Evolutionary conservation across 768 basidiomycete species (phyloP).

Genomic region (Suillus variegatus): DNA sequence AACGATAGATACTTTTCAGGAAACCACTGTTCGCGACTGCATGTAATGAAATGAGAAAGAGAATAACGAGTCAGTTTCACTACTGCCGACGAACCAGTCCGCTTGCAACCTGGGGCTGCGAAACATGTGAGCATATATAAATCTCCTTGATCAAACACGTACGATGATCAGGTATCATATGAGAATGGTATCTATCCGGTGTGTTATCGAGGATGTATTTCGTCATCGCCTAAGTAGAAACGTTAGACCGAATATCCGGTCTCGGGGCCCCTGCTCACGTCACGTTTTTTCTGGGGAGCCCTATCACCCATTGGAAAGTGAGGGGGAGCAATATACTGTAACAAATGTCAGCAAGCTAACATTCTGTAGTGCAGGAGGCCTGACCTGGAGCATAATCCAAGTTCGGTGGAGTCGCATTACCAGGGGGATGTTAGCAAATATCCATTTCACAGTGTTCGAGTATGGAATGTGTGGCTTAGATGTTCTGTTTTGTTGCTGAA

Average conservation of each 20-base stretch:
- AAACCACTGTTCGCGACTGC: conserved; percentile 29
- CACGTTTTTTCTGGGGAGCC: conserved; percentile 13
- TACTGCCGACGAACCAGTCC: conserved; percentile 28
- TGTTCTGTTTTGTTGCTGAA: conserved; percentile 27
- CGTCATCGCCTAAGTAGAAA: conserved; percentile 35
- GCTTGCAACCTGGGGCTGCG: conserved; percentile 61
- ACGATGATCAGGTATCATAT: conserved; percentile 57
- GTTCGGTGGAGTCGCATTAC: conserved; percentile 52
- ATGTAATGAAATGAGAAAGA: neutral
- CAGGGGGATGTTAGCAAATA: conserved; percentile 54
- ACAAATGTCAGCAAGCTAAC: neutral
- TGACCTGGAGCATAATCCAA: conserved; percentile 49
- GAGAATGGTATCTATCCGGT: conserved; percentile 48
- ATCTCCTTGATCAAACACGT: conserved; percentile 20
- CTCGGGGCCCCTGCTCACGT: conserved; percentile 6
- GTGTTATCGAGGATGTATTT: conserved; percentile 48
- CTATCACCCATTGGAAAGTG: conserved; percentile 11
- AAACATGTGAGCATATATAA: neutral
- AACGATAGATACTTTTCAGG: conserved; percentile 20
- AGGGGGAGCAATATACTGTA: conserved; percentile 19
- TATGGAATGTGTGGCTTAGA: conserved; percentile 40
- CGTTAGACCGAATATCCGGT: neutral
- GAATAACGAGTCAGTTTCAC: neutral
- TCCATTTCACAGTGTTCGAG: conserved; percentile 44
- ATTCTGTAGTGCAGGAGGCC: conserved; percentile 12